Evolutionary conservation across 2,329 filamentous ascomycete species (phyloP), one percentile per base, ranked within the genome.

Genomic region (Calycina herbarum): DNA sequence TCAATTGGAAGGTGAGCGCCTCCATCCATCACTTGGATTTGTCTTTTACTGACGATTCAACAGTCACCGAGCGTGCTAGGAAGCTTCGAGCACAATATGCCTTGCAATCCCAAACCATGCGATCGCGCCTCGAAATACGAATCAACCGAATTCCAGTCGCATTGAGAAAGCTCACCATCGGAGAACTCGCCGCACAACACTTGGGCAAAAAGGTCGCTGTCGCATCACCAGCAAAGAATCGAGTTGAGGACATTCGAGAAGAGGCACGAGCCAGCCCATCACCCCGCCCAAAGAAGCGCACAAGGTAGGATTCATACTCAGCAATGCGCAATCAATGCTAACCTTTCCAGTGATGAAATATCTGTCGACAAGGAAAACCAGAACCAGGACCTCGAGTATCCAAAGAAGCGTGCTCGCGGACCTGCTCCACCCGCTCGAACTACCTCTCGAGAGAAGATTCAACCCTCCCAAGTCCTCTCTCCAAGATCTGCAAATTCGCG

Each of bases 1-100:
- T 48, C 92, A 96, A 75, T 83, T 97, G 51, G 93, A 97, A 79
- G 87, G 93, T 96, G 83, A 68, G 88, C 35, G 35, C 29, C 20
- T 61, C 35, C 38, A 42, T 51, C 57, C 57, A 54, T 42, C 63
- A 38, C 56, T 38, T 62, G n/a, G 20, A 3, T 33, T 33, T 20
- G 62, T 20, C 59, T 59, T 71, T n/a, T 64, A 56, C 66, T 72
- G 29, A 72, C 42, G 31, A 13, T 17, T 51, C 33, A 67, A 54
- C 71, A 97, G 93, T 97, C 71, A 93, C 92, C 20, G 91, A 96
- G 79, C 88, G 94, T 76, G 92, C 92, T 68, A 87, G 94, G 72
- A 93, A 94, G 77, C 83, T 98, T 67, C 88, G 94, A 73, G 90
- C 94, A 6, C 93, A 96, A 77, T 97, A 96, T 80, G 89, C 90